Conservation (phyloP, 257 asterid genomes). For the Sherardia arvensis region DNA sequence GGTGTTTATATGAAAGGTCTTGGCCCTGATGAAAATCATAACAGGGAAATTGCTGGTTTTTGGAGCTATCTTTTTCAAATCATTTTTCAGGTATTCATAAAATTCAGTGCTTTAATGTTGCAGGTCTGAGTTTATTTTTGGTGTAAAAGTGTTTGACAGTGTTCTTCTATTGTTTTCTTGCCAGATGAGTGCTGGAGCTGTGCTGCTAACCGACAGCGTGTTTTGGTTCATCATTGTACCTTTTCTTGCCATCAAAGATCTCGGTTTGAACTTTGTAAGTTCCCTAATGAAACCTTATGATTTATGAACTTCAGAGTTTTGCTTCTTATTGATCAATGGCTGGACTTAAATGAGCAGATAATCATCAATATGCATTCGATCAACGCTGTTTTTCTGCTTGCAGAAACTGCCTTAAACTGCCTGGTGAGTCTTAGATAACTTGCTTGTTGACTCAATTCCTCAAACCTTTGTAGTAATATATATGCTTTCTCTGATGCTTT, state of each 20-base stretch:
- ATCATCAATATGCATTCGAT: constrained; percentile 83
- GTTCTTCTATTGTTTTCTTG: neutral
- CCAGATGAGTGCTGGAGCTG: constrained; percentile 98
- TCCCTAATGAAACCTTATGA: neutral
- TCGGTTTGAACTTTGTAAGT: constrained; percentile 77
- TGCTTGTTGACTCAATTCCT: too few species aligned
- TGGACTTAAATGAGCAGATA: constrained; percentile 44
- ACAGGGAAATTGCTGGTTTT: constrained; percentile 50
- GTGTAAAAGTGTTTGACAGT: neutral
- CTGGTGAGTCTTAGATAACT: constrained; percentile 41
- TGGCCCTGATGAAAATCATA: constrained; percentile 19
- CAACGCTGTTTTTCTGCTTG: constrained; percentile 75
- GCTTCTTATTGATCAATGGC: neutral
- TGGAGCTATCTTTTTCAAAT: constrained; percentile 69
- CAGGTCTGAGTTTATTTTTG: neutral
- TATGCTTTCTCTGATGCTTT: neutral
- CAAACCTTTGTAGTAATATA: neutral
- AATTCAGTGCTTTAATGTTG: neutral
- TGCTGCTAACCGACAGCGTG: constrained; percentile 68
- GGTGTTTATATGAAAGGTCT: constrained; percentile 32
- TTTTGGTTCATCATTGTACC: constrained; percentile 95
- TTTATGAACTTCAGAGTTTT: neutral
- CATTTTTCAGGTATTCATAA: constrained; percentile 61
- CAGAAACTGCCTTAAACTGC: constrained; percentile 72
- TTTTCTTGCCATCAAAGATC: constrained; percentile 66